Base-by-base conservation (phyloP, 1,284 basidiomycete genomes). In the Cutaneotrichosporon sp. region DNA sequence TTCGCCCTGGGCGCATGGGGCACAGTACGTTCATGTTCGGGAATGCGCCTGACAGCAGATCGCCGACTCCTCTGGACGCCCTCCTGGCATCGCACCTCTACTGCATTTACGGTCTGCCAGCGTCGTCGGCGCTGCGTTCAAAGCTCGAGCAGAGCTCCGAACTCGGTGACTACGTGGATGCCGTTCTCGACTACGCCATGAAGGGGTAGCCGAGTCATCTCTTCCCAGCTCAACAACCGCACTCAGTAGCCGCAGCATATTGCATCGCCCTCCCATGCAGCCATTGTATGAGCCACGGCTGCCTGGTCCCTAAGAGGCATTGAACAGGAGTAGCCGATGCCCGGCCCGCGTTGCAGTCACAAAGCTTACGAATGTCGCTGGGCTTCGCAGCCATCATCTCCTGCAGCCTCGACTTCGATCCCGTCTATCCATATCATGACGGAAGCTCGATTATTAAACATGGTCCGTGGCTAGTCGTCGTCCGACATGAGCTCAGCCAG, bases 401-500 rank as follows among this genome's bases (percentile, higher is more conserved):
- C n/a, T n/a, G n/a, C n/a, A n/a, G n/a, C n/a, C n/a, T n/a, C n/a
- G n/a, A n/a, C n/a, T n/a, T n/a, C n/a, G n/a, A n/a, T n/a, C n/a
- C n/a, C n/a, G n/a, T n/a, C n/a, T n/a, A n/a, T n/a, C n/a, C n/a
- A n/a, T n/a, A n/a, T n/a, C n/a, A n/a, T n/a, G n/a, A n/a, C n/a
- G n/a, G n/a, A n/a, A n/a, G n/a, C n/a, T n/a, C n/a, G n/a, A n/a
- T n/a, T n/a, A n/a, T n/a, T n/a, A n/a, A n/a, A n/a, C n/a, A n/a
- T n/a, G n/a, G n/a, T n/a, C n/a, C n/a, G n/a, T n/a, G n/a, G n/a
- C 22, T 25, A 53, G 22, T 71, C 67, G 8, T 85, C 84, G 29
- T 83, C 83, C 52, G 82, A 86, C 84, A 92, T 84, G 27, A 93
- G 78, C 70, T 92, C 90, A 33, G 87, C 90, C 22, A 94, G 82